A percentile compares a stretch with the other conserved stretches of the same genome.
These are phyloP conservation scores for Penicillium sp. DNA, from an alignment of 2,329 filamentous ascomycete species.

Conservation along the genomic window DNA sequence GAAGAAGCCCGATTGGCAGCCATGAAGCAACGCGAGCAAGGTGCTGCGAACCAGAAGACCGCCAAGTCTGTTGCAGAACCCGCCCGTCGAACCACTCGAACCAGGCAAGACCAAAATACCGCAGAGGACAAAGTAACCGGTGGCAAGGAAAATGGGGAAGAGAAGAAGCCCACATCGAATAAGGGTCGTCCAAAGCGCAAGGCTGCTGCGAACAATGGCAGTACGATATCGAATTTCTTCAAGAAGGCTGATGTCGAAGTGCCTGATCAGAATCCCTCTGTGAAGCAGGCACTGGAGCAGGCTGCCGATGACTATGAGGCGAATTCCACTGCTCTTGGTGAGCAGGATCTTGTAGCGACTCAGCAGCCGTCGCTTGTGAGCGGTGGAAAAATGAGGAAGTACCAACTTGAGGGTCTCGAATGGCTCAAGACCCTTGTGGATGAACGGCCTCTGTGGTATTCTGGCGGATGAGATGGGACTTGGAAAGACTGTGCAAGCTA, in stretches of 20 bases:
- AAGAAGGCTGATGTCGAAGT: slow-evolving; percentile 57
- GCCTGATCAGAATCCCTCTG: slow-evolving; percentile 50
- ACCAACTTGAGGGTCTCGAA: slow-evolving; percentile 89
- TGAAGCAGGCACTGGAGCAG: slow-evolving; percentile 57
- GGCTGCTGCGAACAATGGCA: slow-evolving; percentile 24
- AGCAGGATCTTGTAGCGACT: slow-evolving; percentile 71
- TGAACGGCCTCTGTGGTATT: slow-evolving; percentile 90
- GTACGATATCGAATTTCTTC: slow-evolving; percentile 58
- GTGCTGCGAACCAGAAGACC: slow-evolving; percentile 27
- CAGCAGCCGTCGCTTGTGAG: slow-evolving; percentile 80
- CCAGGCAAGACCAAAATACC: slow-evolving; percentile 20
- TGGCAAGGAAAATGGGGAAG: slow-evolving; percentile 13
- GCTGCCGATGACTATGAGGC: slow-evolving; percentile 56
- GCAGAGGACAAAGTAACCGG: slow-evolving; percentile 18
- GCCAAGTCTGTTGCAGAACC: slow-evolving; percentile 23
- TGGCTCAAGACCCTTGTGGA: slow-evolving; percentile 81
- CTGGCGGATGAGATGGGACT: slow-evolving; percentile 92
- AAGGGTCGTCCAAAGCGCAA: slow-evolving; percentile 29
- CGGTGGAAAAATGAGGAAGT: slow-evolving; percentile 86
- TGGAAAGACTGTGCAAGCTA: slow-evolving; percentile 88
- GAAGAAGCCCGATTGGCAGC: slow-evolving; percentile 41
- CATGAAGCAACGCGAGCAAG: slow-evolving; percentile 29
- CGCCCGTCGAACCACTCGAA: slow-evolving; percentile 34
- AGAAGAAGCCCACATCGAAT: slow-evolving; percentile 26
- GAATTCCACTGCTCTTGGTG: slow-evolving; percentile 58